phyloP scores from a whole-genome alignment of 2,329 filamentous ascomycete species.

The Rhynchosporium graminicola region DNA sequence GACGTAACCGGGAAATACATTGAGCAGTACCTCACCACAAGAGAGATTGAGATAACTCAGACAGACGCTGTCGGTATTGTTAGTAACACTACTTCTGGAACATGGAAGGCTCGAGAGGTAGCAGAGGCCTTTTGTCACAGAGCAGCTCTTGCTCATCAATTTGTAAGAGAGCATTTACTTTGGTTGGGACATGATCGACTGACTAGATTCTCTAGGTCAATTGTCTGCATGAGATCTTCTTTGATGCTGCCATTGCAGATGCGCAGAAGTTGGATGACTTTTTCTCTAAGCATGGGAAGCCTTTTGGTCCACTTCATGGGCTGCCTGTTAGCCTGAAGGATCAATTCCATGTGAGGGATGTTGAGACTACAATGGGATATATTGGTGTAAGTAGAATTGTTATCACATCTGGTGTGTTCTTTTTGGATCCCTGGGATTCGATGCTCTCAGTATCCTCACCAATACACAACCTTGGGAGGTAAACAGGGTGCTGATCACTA shows the following conservation, averaged over 20 bases:
- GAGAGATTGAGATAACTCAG: constrained; percentile 62
- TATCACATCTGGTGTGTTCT: not conserved
- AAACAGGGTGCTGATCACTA: not conserved
- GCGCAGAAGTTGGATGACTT: constrained; percentile 56
- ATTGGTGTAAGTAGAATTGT: constrained; percentile 46
- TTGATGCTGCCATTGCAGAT: constrained; percentile 51
- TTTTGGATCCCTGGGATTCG: too few relatives aligned
- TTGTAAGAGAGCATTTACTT: constrained; percentile 44
- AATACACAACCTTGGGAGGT: not conserved
- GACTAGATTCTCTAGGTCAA: constrained; percentile 48
- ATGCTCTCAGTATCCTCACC: too few relatives aligned
- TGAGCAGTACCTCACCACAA: constrained; percentile 53
- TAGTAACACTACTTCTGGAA: constrained; percentile 52
- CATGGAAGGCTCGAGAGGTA: constrained; percentile 58
- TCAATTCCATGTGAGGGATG: constrained; percentile 41
- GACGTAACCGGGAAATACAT: constrained; percentile 59
- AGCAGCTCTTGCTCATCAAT: constrained; percentile 55
- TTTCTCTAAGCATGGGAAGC: constrained; percentile 43
- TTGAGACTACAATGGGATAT: constrained; percentile 56
- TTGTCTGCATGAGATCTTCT: constrained; percentile 59
- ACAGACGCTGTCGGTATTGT: constrained; percentile 58
- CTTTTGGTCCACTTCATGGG: constrained; percentile 45
- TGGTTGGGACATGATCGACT: constrained; percentile 40
- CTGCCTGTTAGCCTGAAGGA: constrained; percentile 46
- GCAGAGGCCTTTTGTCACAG: constrained; percentile 55